Base-by-base conservation (phyloP, 805 yeast genomes). In the Maudiozyma saulgeensis region DNA sequence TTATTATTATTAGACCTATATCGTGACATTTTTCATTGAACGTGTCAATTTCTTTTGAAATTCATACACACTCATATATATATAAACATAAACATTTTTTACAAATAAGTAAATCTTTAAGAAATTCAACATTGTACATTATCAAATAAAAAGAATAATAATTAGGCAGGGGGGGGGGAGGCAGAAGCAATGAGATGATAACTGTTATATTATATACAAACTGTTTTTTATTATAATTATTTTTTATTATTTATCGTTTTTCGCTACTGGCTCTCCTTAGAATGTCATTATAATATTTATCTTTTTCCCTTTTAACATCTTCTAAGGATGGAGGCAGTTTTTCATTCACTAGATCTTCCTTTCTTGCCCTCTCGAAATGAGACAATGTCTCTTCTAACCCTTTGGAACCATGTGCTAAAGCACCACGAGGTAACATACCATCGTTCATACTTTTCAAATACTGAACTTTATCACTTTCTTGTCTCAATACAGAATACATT, bases 401-500 rank as follows among this genome's bases (percentile, higher is more conserved):
- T 55, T 87, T 89, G 16, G 84, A 68, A 5, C 97, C 97, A 55
- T 87, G 81, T 59, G 88, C 73, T 48, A 91, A 73, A 6, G 95
- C 80, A 21, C 96, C 96, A 60, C 84, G 81, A 12, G 98, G 98
- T 55, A 91, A 71, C 11, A 71, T 73, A n/a, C 93, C 91, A 44
- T 88, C 82, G 53, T 84, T 76, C 54, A 80, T 73, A 16, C 75
- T 74, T 68, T 88, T 87, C 59, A 91, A 74, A 60, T 84, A 87
- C 46, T 83, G 82, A 45, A 91, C 93, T 56, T 80, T 81, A 65
- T 87, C 97, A 44, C 90, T 77, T 61, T 91, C 96, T 63, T 87
- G 89, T 56, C 97, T 77, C 58, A 91, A 73, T 7, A 90, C 84
- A 53, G 82, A 84, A 68, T 85, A 90, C 95, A 91, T 87, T 50